Evolutionary conservation across 352 stramenopile species (phyloP), one percentile per base, ranked within the genome.

Genomic region (Phytophthora agathidicida): DNA sequence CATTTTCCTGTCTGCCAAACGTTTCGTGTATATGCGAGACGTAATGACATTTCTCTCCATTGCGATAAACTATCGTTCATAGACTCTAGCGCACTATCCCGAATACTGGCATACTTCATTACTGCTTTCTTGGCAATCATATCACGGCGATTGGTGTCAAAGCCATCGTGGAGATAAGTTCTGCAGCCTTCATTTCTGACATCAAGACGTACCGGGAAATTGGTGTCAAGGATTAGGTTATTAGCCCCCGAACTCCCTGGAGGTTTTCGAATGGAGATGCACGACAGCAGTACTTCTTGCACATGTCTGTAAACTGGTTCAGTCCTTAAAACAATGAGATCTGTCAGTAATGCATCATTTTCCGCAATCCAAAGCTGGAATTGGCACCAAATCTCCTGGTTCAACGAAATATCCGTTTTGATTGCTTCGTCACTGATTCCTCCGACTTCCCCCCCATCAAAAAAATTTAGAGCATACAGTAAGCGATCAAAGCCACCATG

Each of bases 331-430:
- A 91, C 14, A n/a, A 94, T 77, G 14, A 92, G 27, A 30, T 94
- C 82, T n/a, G 83, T 77, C 8, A 94, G 63, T 3, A 88, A 44
- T 7, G 77, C 56, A 20, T 71, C 72, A 33, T 91, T 83, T 17
- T 89, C 80, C 1, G 75, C 85, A 9, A 94, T 60, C 84, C 84
- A 94, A n/a, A 80, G 59, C n/a, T 88, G 80, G 36, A 94, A 94
- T 38, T 89, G 75, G 9, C 87, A 64, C 82, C 82, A 91, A 16
- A 71, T 84, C 10, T 91, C 79, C 45, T 75, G 68, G 22, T 73
- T 89, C 0, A 75, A 24, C 16, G 20, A 38, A 13, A 41, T 16
- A 35, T 43, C 19, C 4, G n/a, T 9, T 9, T 11, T 38, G 41
- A 24, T 51, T 16, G 20, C 52, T 47, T 41, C 39, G 54, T 37